These are phyloP conservation scores for Solidago caesia DNA, from an alignment of 129 eudicot species.

Conservation along the genomic window DNA sequence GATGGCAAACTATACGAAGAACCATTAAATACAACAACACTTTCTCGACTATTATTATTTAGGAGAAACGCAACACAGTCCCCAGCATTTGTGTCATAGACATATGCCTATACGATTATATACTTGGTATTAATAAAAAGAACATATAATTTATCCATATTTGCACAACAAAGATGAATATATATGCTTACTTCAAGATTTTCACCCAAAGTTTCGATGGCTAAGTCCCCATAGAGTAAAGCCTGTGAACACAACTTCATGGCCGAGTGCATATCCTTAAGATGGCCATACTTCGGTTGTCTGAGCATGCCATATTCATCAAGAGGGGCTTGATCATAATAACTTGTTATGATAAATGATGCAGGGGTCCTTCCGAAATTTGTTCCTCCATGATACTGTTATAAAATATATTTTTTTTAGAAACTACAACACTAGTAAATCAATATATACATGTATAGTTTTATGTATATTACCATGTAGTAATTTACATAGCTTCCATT, in stretches of 20 bases:
- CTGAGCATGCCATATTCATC: conserved; percentile 84
- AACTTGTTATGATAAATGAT: conserved; percentile 54
- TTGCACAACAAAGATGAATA: neutral
- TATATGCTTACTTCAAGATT: conserved; percentile 46
- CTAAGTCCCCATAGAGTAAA: conserved; percentile 45
- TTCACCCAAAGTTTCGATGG: conserved; percentile 40
- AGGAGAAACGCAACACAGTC: conserved; percentile 75
- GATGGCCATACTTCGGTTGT: conserved; percentile 88
- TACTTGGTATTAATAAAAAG: neutral
- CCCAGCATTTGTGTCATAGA: conserved; percentile 39
- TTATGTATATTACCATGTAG: conserved; percentile 59
- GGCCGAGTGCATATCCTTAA: conserved; percentile 69
- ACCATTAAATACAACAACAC: conserved; percentile 46
- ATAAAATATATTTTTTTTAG: neutral
- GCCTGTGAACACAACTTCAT: conserved; percentile 49
- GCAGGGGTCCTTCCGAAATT: conserved; percentile 74
- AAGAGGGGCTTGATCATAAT: conserved; percentile 89
- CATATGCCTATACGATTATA: conserved; percentile 54
- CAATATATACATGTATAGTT: neutral
- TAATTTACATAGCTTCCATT: conserved; percentile 85
- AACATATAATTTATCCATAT: neutral
- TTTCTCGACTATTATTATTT: conserved; percentile 35
- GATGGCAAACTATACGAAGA: conserved; percentile 49
- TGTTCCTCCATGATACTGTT: conserved; percentile 95
- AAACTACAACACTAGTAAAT: neutral